These are phyloP conservation scores for Nemania sp. DNA, from an alignment of 2,329 filamentous ascomycete species.

Conservation along the genomic window DNA sequence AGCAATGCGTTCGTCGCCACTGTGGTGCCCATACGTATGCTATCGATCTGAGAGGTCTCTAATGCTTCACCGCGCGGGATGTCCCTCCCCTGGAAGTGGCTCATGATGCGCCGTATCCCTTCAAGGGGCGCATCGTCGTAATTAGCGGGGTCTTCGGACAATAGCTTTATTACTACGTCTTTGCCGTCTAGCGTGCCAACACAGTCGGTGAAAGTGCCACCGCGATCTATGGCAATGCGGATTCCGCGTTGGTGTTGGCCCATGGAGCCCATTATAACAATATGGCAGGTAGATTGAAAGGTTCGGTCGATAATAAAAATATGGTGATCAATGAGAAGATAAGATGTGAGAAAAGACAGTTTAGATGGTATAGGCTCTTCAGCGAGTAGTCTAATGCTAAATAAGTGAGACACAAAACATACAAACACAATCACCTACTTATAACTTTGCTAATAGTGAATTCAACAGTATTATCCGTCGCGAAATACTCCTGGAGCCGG, in stretches of 20 bases:
- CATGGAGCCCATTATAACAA: constrained; percentile 52
- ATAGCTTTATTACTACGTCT: constrained; percentile 86
- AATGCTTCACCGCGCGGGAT: constrained; percentile 83
- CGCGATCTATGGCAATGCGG: constrained; percentile 81
- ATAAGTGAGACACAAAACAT: not conserved
- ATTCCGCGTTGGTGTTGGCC: constrained; percentile 66
- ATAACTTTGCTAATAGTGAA: not conserved
- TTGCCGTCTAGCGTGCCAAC: constrained; percentile 83
- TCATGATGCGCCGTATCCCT: constrained; percentile 87
- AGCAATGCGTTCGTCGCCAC: constrained; percentile 93
- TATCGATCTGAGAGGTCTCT: constrained; percentile 86
- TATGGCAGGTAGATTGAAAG: constrained; percentile 19
- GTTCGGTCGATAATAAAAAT: not conserved
- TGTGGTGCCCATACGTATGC: constrained; percentile 95
- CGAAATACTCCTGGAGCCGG: constrained; percentile 14
- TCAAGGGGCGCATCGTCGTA: constrained; percentile 92
- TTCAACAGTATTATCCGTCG: not conserved
- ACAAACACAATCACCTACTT: not conserved
- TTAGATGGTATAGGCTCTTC: not conserved
- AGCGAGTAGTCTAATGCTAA: not conserved
- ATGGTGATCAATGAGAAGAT: not conserved
- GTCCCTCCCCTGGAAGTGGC: constrained; percentile 77
- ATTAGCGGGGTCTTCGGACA: constrained; percentile 90
- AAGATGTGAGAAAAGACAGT: not conserved
- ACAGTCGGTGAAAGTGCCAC: constrained; percentile 93